Evolutionary conservation across 2,329 filamentous ascomycete species (phyloP), one percentile per base, ranked within the genome.

Genomic region (Leptographium galeiforme): DNA sequence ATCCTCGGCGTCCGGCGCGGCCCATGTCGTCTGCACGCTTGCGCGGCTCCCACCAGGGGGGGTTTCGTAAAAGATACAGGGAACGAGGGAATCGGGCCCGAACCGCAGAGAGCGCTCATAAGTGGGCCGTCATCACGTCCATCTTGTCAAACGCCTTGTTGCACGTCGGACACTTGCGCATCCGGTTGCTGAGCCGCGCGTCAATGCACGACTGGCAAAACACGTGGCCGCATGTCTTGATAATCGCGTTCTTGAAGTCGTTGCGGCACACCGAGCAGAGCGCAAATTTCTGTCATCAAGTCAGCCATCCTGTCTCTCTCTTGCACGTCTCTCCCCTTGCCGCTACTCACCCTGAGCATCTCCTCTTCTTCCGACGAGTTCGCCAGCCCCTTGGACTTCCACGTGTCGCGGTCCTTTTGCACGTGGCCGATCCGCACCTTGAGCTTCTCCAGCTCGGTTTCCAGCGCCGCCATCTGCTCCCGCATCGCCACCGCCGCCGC

Each of bases 131-230:
- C 88, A 96, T 94, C 57, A 89, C 82, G 66, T 98, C 93, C 68
- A 86, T 86, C 66, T 82, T 86, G 63, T 95, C 91, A 66, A 98
- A 98, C 5, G 88, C 82, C 68, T 86, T 87, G 62, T 86, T 89
- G 74, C 94, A 98, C 61, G 88, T 91, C 3, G 93, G 93, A 64
- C 93, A 98, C 68, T 97, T 97, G 60, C 93, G 81, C 71, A 91
- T 90, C 39, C 93, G 86, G 63, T 93, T 95, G 47, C 81, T 82
- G 57, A 96, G 82, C 54, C 93, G 84, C 63, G 94, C 86, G 59
- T 95, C 88, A 30, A 97, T 86, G 65, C 93, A 98, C 48, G 82
- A 78, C 63, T 84, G 84, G 76, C 93, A 98, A 68, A 97, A 95
- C 49, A 95, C 80, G 67, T 98, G 93, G 2, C 93, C 93, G 67